phyloP scores from a whole-genome alignment of 2,329 filamentous ascomycete species.

The Colletotrichum phormii region DNA sequence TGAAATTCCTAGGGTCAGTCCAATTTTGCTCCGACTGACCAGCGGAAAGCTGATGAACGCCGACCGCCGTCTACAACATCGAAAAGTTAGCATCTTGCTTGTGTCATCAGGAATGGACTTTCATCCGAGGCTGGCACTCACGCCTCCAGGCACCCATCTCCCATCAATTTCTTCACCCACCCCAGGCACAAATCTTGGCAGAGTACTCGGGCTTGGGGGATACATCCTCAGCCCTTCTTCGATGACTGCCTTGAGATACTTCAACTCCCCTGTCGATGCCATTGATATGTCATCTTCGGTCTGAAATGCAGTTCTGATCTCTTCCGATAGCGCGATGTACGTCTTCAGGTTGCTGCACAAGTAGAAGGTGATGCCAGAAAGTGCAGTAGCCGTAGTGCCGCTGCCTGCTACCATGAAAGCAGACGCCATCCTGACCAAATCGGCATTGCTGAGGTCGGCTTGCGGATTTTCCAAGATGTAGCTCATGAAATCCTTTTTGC shows the following conservation, averaged over 20 bases:
- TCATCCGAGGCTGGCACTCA: constrained; percentile 40
- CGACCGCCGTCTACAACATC: constrained; percentile 8
- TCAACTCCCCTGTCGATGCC: constrained; percentile 46
- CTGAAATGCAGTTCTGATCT: constrained; percentile 40
- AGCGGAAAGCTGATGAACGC: constrained; percentile 25
- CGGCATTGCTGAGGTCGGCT: constrained; percentile 20
- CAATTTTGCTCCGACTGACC: constrained; percentile 38
- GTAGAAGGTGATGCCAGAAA: constrained; percentile 54
- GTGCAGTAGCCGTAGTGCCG: constrained; percentile 58
- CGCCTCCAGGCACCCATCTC: constrained; percentile 46
- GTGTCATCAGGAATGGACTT: too few relatives aligned
- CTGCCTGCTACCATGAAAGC: constrained; percentile 50
- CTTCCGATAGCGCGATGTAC: constrained; percentile 44
- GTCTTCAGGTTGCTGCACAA: constrained; percentile 47
- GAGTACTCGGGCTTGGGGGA: constrained; percentile 24
- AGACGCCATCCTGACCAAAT: constrained; percentile 23
- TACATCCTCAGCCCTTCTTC: constrained; percentile 50
- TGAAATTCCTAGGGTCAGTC: constrained; percentile 49
- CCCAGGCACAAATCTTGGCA: constrained; percentile 24
- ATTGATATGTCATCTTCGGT: constrained; percentile 42
- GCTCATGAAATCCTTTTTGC: constrained; percentile 23
- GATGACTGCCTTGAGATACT: constrained; percentile 51
- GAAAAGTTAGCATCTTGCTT: too few relatives aligned
- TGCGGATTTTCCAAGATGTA: constrained; percentile 19
- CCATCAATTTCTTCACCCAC: constrained; percentile 37